Percentiles rank a stretch among this genome's conserved stretches.
Conservation (phyloP, 2,329 filamentous ascomycete genomes). For the Volutella citrinella region DNA sequence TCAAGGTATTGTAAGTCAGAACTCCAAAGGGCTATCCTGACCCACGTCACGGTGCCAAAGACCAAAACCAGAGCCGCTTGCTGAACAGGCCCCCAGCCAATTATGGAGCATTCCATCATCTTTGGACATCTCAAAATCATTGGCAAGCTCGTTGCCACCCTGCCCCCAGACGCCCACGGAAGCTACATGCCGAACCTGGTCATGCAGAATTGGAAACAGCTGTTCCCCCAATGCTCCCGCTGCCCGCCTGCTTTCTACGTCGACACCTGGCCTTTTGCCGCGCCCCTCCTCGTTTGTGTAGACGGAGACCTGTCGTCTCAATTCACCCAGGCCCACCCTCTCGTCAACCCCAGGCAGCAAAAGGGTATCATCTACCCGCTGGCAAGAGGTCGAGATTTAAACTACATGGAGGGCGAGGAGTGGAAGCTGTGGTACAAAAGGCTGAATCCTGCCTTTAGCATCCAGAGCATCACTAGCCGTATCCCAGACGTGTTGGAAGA, state of each 20-base stretch:
- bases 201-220: slow-evolving; percentile 14
- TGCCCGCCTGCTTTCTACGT: slow-evolving; percentile 26
- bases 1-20: too few relatives aligned
- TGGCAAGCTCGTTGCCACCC: slow-evolving; percentile 6
- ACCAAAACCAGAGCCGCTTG: too few relatives aligned
- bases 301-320: slow-evolving; percentile 17
- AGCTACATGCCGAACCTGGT: slow-evolving; percentile 14
- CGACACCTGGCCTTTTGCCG: slow-evolving; percentile 27
- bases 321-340: slow-evolving; percentile 17
- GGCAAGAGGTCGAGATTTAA: slow-evolving; percentile 29
- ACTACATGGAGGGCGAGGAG: slow-evolving; percentile 27
- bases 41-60: too few relatives aligned
- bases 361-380: slow-evolving; percentile 26
- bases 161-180: slow-evolving; percentile 15
- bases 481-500: slow-evolving; percentile 37
- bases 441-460: slow-evolving; percentile 37
- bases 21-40: too few relatives aligned
- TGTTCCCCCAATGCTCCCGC: slow-evolving; percentile 16
- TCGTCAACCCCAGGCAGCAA: slow-evolving; percentile 26
- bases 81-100: slow-evolving; percentile 7
- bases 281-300: slow-evolving; percentile 15
- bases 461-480: slow-evolving; percentile 31
- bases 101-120: slow-evolving; percentile 19
- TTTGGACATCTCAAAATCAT: slow-evolving; percentile 15
- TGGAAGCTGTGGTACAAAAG: slow-evolving; percentile 29